Evolutionary conservation across 306 rosid species (phyloP).

Genomic region (Lupinus albus): DNA sequence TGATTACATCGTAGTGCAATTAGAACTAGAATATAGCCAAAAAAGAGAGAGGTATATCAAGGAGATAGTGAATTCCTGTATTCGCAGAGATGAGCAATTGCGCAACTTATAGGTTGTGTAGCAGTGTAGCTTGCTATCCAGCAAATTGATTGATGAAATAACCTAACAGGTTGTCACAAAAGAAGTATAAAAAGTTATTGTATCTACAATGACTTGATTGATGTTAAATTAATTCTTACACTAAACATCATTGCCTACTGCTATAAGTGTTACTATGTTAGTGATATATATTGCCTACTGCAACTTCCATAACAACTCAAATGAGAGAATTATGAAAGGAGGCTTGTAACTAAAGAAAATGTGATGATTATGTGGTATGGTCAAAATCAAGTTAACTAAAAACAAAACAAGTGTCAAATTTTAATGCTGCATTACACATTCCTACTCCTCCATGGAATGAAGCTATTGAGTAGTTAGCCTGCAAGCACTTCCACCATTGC

Average conservation of each 20-base stretch:
- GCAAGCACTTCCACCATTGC: slow-evolving; percentile 34
- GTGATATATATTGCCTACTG: too few relatives aligned
- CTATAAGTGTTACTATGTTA: too few relatives aligned
- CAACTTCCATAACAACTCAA: too few relatives aligned
- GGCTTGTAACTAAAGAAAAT: too few relatives aligned
- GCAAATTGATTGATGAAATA: too few relatives aligned
- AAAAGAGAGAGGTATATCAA: not conserved
- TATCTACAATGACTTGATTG: too few relatives aligned
- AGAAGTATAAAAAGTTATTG: too few relatives aligned
- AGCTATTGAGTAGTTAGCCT: slow-evolving; percentile 45
- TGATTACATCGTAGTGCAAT: slow-evolving; percentile 18
- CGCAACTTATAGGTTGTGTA: not conserved
- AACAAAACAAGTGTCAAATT: not conserved
- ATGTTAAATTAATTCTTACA: too few relatives aligned
- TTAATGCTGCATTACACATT: not conserved
- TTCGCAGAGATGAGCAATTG: not conserved
- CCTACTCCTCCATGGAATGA: not conserved
- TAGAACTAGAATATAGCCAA: slow-evolving; percentile 25
- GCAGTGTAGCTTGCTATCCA: too few relatives aligned
- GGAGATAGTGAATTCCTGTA: slow-evolving; percentile 24
- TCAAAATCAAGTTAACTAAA: not conserved
- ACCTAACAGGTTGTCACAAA: too few relatives aligned
- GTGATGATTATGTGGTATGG: not conserved
- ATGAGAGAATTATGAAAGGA: too few relatives aligned
- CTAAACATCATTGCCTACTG: too few relatives aligned